A percentile compares a stretch with the other conserved stretches of the same genome.
Evolutionary conservation across 768 basidiomycete species (phyloP).

Genomic region (Hypholoma fasciculare): DNA sequence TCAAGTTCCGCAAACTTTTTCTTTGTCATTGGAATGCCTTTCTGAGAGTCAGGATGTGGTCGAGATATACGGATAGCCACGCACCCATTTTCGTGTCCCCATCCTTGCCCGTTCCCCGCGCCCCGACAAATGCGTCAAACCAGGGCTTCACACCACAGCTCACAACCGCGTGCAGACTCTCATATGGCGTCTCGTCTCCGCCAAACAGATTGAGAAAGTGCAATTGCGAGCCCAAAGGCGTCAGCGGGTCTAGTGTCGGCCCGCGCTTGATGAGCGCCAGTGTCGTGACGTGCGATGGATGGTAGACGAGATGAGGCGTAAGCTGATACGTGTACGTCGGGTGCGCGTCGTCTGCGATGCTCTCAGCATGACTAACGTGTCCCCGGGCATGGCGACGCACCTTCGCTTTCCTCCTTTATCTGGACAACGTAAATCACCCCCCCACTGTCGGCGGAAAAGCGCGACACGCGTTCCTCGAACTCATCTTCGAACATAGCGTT

Average conservation of each 20-base stretch:
- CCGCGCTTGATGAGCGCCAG: slow-evolving; percentile 95
- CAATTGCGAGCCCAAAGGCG: slow-evolving; percentile 80
- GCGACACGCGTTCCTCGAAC: slow-evolving; percentile 73
- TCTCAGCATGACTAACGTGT: slow-evolving; percentile 10
- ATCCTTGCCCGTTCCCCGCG: slow-evolving; percentile 74
- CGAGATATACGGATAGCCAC: slow-evolving; percentile 8
- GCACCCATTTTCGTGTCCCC: slow-evolving; percentile 77
- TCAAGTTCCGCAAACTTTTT: slow-evolving; percentile 99
- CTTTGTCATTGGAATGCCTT: slow-evolving; percentile 95
- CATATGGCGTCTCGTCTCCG: slow-evolving; percentile 89
- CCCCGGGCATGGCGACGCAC: slow-evolving; percentile 36
- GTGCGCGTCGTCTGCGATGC: slow-evolving; percentile 57
- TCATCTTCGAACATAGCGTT: slow-evolving; percentile 68
- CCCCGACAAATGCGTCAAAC: slow-evolving; percentile 96
- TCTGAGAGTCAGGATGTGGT: not conserved
- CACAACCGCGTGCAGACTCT: slow-evolving; percentile 92
- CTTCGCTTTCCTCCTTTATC: slow-evolving; percentile 71
- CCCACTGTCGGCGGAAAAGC: slow-evolving; percentile 75
- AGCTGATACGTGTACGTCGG: slow-evolving; percentile 68
- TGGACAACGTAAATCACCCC: slow-evolving; percentile 85
- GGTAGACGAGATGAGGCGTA: slow-evolving; percentile 75
- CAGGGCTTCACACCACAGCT: slow-evolving; percentile 96
- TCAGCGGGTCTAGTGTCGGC: slow-evolving; percentile 75
- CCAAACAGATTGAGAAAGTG: slow-evolving; percentile 93
- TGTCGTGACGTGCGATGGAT: slow-evolving; percentile 77